Base-by-base conservation (phyloP, 441 rosid species). In the Metrosideros polymorpha region DNA sequence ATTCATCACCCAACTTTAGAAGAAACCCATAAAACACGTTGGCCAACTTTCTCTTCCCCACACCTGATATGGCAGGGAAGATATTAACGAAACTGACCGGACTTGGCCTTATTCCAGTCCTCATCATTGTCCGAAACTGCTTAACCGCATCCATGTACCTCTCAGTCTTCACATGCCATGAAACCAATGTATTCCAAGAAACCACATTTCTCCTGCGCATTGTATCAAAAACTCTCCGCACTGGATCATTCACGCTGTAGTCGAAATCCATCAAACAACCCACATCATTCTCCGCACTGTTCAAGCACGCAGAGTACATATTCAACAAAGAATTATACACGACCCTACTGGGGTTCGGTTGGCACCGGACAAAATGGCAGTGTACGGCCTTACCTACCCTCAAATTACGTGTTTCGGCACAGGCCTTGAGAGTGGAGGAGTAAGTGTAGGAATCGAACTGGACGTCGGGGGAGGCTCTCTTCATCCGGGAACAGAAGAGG, bases 381-480 rank as follows among this genome's bases (percentile, higher is more conserved):
- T 97, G 99, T 56, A 95, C 89, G 18, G 95, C 95, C 90, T 90
- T 93, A 86, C 98, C 99, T 10, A 89, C 52, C 86, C 39, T 88
- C 82, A 95, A 86, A 85, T 93, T 88, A 42, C 87, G 90, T 17
- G 94, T 89, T 83, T 92, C 92, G 47, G 96, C 95, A 66, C 99
- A 97, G 22, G 98, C 98, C 86, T 97, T 95, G 90, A 97, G 93
- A 1, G 94, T 90, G 14, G 98, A 94, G 85, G 99, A 97, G 94
- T 93, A 97, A 84, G 98, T 95, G 85, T 95, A 97, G n/a, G 95
- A 88, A 56, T 97, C 98, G 63, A 88, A 92, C 61, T 85, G 87
- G 66, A 93, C 89, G 82, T 83, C 88, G 89, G 96, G 94, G 14
- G 94, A 86, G 6, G 93, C 63, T 53, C 86, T 91, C 89, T 89